phyloP scores from a whole-genome alignment of 495 filamentous ascomycete species.

The Penicillium maclennaniae region DNA sequence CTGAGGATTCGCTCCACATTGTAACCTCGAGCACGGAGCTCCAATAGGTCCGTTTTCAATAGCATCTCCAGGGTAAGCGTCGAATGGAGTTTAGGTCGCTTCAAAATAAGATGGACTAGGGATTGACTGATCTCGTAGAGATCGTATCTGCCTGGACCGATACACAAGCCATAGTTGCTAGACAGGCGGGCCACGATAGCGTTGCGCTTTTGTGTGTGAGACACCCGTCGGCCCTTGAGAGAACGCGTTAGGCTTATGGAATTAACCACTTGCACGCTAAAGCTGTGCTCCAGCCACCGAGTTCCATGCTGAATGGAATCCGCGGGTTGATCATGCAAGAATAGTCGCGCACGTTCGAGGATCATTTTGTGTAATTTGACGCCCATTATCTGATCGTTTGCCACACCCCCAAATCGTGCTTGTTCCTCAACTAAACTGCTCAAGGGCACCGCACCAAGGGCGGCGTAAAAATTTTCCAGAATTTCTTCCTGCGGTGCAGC shows the following conservation, averaged over 20 bases:
- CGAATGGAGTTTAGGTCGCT: constrained; percentile 79
- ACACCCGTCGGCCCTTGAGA: constrained; percentile 61
- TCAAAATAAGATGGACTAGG: constrained; percentile 71
- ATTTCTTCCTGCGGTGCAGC: constrained; percentile 83
- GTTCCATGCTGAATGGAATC: constrained; percentile 76
- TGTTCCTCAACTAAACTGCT: constrained; percentile 46
- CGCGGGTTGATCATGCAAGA: constrained; percentile 67
- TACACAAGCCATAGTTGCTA: constrained; percentile 48
- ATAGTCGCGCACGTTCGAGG: constrained; percentile 79
- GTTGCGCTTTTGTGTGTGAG: constrained; percentile 64
- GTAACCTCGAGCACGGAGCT: constrained; percentile 78
- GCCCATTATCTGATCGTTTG: constrained; percentile 51
- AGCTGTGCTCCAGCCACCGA: constrained; percentile 84
- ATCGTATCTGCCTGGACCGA: constrained; percentile 63
- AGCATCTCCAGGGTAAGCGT: constrained; percentile 84
- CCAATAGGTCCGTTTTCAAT: constrained; percentile 71
- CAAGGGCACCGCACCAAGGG: constrained; percentile 43
- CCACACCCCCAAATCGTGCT: constrained; percentile 43
- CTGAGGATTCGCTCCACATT: constrained; percentile 92
- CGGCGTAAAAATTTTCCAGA: constrained; percentile 77
- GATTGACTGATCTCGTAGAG: constrained; percentile 86
- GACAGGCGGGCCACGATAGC: constrained; percentile 57
- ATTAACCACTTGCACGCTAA: constrained; percentile 71
- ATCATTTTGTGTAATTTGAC: constrained; percentile 69
- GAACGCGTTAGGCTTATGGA: constrained; percentile 70